Evolutionary conservation across 2,329 filamentous ascomycete genomes (phyloP), one percentile per base, ranked within the genome.

Genomic region (Blastomyces gilchristii): DNA sequence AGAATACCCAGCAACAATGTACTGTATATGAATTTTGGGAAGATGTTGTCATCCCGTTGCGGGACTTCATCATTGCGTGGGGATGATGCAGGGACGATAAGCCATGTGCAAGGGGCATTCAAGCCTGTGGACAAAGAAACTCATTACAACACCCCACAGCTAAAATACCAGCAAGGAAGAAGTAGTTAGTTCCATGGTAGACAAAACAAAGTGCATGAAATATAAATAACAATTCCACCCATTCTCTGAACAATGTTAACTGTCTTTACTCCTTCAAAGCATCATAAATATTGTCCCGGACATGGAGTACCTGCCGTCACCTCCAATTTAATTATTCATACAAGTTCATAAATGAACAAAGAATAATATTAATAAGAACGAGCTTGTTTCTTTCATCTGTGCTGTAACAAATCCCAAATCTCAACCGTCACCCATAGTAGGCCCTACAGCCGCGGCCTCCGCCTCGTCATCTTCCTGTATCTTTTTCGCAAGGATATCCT

Each of bases 401-500:
- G 28, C 9, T n/a, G n/a, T 54, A 11, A n/a, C 25, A 28, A 28
- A 37, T 18, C 57, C 18, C 41, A 59, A 45, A 31, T 9, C 14
- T 47, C 16, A 45, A 6, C 12, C 25, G 14, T 8, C 25, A 16
- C 12, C 57, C 16, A 14, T 41, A 12, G 2, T 11, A 14, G 22
- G 22, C 22, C 47, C 22, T 9, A 22, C 41, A 31, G 11, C 47
- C 9, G 25, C 22, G 3, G 12, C 60, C 58, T 70, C 69, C 9
- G 67, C 69, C 4, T 70, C 73, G 34, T 70, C 69, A 65, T 78
- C 77, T 34, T 76, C 74, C 61, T 74, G 71, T 65, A 75, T 70
- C 67, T 77, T 74, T 63, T 74, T 73, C 50, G 77, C 74, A 63
- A 82, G 68, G 63, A 83, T 80, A 50, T 87, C 82, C 71, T 85